These are phyloP conservation scores for Alternaria tenuissima DNA, from an alignment of 2,329 filamentous ascomycete genomes.

Conservation along the genomic window DNA sequence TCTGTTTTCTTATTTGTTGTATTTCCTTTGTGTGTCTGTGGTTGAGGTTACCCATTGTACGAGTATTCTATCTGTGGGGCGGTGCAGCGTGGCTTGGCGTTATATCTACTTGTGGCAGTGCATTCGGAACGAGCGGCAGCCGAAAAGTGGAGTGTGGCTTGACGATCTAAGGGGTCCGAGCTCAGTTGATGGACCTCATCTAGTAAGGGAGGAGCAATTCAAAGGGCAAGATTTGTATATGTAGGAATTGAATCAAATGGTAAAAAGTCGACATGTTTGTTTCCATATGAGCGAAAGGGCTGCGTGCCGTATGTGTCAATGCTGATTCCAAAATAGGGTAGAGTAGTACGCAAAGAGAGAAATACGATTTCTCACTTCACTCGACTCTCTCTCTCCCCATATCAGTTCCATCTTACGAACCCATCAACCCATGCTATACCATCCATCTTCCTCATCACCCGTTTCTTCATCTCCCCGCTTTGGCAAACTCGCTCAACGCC, in stretches of 20 bases:
- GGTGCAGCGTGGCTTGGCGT: slow-evolving; percentile 15
- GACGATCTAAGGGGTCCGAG: not conserved
- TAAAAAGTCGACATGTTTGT: not conserved
- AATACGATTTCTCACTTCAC: too few species aligned
- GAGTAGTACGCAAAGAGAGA: too few species aligned
- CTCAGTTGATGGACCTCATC: too few species aligned
- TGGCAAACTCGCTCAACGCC: slow-evolving; percentile 33
- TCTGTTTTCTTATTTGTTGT: not conserved
- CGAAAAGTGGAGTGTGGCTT: slow-evolving; percentile 15
- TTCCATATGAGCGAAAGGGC: rapidly evolving
- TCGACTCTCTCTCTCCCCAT: too few species aligned
- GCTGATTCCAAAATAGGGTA: too few species aligned
- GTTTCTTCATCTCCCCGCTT: not conserved
- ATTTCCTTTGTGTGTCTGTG: not conserved
- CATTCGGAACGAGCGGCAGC: slow-evolving; percentile 8
- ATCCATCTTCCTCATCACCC: not conserved
- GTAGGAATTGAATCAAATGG: not conserved
- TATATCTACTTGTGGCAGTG: slow-evolving; percentile 20
- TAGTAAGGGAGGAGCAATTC: too few species aligned
- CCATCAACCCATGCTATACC: too few species aligned
- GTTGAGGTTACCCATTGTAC: slow-evolving; percentile 1
- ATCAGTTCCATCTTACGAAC: too few species aligned
- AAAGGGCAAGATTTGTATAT: not conserved
- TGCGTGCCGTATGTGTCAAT: too few species aligned
- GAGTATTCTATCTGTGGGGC: slow-evolving; percentile 18